phyloP scores from a whole-genome alignment of 306 rosid genomes.

The Quillaja saponaria region DNA sequence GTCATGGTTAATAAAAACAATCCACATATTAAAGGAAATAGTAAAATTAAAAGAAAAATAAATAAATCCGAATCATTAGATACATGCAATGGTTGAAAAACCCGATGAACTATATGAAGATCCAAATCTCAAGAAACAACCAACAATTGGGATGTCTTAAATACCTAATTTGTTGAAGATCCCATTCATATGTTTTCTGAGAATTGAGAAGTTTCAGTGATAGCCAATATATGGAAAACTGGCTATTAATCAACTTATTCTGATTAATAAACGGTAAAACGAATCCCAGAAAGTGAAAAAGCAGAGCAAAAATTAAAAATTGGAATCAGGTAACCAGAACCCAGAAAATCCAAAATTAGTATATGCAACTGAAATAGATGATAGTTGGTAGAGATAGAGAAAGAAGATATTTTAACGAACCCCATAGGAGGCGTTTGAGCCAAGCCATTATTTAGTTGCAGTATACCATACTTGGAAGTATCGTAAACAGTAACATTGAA shows the following conservation, averaged over 20 bases:
- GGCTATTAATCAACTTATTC: no score
- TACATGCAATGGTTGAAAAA: no score
- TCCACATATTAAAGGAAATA: not conserved
- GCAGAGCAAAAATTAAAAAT: not conserved
- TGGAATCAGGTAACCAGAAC: not conserved
- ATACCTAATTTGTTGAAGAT: no score
- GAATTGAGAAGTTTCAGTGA: no score
- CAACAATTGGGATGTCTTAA: no score
- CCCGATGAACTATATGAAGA: no score
- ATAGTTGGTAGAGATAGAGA: constrained; percentile 1
- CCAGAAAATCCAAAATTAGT: not conserved
- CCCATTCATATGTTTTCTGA: no score
- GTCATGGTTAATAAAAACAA: not conserved
- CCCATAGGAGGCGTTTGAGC: constrained; percentile 96
- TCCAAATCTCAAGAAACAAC: no score
- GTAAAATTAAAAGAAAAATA: not conserved
- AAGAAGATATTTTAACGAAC: constrained; percentile 36
- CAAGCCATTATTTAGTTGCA: constrained; percentile 79
- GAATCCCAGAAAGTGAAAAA: not conserved
- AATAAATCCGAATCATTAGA: no score
- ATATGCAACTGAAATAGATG: not conserved
- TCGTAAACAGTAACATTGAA: constrained; percentile 60
- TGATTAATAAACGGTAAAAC: no score
- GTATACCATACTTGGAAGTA: constrained; percentile 74
- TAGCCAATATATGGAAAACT: no score